phyloP scores from a whole-genome alignment of 257 asterid genomes.

The Rehmannia glutinosa region DNA sequence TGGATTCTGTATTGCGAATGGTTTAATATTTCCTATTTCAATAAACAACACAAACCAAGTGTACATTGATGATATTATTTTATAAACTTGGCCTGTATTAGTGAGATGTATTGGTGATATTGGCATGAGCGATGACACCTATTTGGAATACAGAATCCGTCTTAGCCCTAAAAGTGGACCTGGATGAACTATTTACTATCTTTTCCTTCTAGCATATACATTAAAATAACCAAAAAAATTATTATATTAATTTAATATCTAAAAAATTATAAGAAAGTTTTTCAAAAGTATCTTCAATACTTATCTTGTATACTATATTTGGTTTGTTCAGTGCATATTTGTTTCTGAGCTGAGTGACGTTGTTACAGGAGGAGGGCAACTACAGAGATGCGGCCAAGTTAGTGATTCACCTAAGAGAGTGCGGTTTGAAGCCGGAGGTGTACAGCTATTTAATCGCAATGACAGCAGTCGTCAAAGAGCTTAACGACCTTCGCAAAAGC shows the following conservation, averaged over 20 bases:
- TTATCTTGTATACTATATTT: too few relatives aligned
- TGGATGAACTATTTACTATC: too few relatives aligned
- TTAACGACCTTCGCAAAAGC: constrained; percentile 84
- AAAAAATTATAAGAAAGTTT: too few relatives aligned
- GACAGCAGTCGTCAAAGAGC: constrained; percentile 92
- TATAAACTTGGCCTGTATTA: neutral
- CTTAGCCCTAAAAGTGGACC: too few relatives aligned
- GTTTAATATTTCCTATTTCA: neutral
- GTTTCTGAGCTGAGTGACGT: neutral
- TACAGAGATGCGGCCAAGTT: constrained; percentile 68
- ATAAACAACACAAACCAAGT: neutral
- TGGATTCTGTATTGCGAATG: neutral
- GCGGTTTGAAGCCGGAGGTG: constrained; percentile 72
- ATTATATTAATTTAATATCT: too few relatives aligned
- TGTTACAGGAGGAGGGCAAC: constrained; percentile 78
- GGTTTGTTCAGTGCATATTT: neutral
- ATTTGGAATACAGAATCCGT: too few relatives aligned
- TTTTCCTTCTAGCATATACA: too few relatives aligned
- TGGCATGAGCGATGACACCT: neutral
- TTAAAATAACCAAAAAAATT: too few relatives aligned
- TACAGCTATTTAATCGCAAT: constrained; percentile 89
- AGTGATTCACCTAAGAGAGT: constrained; percentile 64
- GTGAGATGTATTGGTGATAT: too few relatives aligned
- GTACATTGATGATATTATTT: neutral
- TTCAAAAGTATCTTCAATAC: too few relatives aligned